Conservation (phyloP, 164 flowering plant genomes). For the Echeveria elegans region DNA sequence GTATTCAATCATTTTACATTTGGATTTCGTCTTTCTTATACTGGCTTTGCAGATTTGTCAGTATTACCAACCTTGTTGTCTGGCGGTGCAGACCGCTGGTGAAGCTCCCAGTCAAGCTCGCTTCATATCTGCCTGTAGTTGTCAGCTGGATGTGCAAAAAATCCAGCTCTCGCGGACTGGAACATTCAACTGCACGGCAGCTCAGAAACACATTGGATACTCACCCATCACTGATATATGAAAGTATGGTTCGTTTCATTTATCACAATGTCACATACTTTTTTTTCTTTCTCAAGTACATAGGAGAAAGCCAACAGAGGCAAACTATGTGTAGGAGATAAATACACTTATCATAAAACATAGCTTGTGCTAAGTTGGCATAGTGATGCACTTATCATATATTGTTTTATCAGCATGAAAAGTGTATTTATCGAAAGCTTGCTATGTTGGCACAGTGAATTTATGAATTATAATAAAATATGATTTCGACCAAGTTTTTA, state of each 20-base stretch:
- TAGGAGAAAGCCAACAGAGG: no score
- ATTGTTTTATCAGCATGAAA: no score
- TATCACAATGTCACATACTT: not conserved
- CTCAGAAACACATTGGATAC: constrained; percentile 58
- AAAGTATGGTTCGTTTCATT: constrained; percentile 34
- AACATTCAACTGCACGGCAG: constrained; percentile 64
- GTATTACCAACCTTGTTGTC: not conserved
- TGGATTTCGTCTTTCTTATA: not conserved
- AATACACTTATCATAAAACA: no score
- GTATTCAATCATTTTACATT: not conserved
- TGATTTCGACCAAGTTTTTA: not conserved
- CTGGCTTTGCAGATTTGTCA: no score
- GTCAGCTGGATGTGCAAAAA: constrained; percentile 35
- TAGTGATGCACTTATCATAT: no score
- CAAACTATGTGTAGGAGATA: not conserved
- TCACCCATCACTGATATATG: constrained; percentile 58
- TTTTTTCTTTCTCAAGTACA: no score
- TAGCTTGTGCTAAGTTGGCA: no score
- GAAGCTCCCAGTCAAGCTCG: constrained; percentile 37
- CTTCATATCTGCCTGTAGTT: constrained; percentile 21
- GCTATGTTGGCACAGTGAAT: no score
- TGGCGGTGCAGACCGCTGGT: not conserved
- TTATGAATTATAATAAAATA: no score
- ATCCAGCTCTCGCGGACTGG: constrained; percentile 28
- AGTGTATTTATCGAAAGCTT: no score